These are phyloP conservation scores for Beauveria varroae DNA, from an alignment of 2,329 filamentous ascomycete species.

Conservation along the genomic window DNA sequence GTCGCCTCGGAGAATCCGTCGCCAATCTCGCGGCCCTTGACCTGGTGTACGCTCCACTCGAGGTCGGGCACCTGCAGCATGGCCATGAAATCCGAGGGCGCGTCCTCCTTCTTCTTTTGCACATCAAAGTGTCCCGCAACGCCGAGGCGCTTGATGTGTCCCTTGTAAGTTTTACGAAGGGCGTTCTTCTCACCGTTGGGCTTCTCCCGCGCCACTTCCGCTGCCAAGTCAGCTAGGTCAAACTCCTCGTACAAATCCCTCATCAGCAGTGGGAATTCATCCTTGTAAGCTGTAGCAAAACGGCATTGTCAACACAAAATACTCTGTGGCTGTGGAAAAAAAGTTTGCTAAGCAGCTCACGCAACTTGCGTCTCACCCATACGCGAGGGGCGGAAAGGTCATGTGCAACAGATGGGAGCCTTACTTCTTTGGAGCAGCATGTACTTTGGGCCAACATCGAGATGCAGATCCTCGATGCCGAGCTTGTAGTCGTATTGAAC, in stretches of 20 bases:
- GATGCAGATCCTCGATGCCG: conserved; percentile 57
- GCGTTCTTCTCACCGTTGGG: conserved; percentile 61
- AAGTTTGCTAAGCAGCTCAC: conserved; percentile 20
- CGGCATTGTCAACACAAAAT: conserved; percentile 7
- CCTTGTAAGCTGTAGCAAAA: conserved; percentile 34
- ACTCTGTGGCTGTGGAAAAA: conserved; percentile 16
- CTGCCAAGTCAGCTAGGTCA: conserved; percentile 47
- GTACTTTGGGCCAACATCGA: conserved; percentile 61
- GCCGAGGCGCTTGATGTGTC: conserved; percentile 57
- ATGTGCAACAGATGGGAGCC: conserved; percentile 36
- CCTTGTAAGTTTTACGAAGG: conserved; percentile 61
- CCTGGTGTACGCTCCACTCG: conserved; percentile 48
- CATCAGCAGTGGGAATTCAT: conserved; percentile 40
- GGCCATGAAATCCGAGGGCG: conserved; percentile 43
- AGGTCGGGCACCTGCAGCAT: conserved; percentile 46
- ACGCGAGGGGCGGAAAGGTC: conserved; percentile 13
- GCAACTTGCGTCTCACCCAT: conserved; percentile 15
- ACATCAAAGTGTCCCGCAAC: conserved; percentile 55
- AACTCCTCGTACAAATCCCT: conserved; percentile 55
- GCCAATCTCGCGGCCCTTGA: conserved; percentile 47
- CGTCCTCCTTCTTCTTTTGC: conserved; percentile 45
- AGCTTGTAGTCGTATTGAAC: conserved; percentile 53
- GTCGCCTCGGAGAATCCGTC: conserved; percentile 42
- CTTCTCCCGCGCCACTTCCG: conserved; percentile 55
- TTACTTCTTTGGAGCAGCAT: conserved; percentile 61